phyloP scores from a whole-genome alignment of 257 asterid species.

The Forsythia viridissima region DNA sequence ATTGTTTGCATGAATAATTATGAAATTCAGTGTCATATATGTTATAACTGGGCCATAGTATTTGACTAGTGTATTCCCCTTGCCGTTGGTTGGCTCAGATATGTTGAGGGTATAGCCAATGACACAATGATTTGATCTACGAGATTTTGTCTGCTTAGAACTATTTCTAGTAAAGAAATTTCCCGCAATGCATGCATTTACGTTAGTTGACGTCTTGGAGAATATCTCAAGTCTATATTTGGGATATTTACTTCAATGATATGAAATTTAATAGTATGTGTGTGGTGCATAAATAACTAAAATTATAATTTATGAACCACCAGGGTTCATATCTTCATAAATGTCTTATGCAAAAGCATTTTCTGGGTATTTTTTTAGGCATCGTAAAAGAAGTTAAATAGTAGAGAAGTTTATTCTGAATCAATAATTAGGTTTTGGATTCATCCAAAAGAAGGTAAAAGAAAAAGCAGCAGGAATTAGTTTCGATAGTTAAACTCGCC shows the following conservation, averaged over 20 bases:
- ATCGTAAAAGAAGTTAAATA: background rate
- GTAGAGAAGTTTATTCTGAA: background rate
- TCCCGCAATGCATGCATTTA: background rate
- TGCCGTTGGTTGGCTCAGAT: background rate
- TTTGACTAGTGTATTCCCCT: background rate
- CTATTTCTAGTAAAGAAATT: background rate
- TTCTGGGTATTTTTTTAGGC: constrained; percentile 10
- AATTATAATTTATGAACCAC: background rate
- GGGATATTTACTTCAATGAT: background rate
- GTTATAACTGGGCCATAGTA: background rate
- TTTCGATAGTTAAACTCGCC: background rate
- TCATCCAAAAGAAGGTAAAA: background rate
- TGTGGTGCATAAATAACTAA: background rate
- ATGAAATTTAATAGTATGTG: background rate
- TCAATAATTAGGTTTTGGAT: constrained; percentile 17
- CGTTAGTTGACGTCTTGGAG: constrained; percentile 11
- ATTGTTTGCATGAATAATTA: constrained; percentile 2
- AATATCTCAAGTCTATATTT: constrained; percentile 1
- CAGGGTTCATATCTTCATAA: background rate
- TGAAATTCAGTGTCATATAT: background rate
- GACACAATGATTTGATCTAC: background rate
- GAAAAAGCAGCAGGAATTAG: background rate
- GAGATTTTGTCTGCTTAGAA: background rate
- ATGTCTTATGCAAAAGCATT: background rate
- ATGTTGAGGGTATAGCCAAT: constrained; percentile 6